A percentile compares a stretch with the other conserved stretches of the same genome.
These are phyloP conservation scores for Ophiostoma novo-ulmi DNA, from an alignment of 2,329 filamentous ascomycete genomes.

Conservation along the genomic window DNA sequence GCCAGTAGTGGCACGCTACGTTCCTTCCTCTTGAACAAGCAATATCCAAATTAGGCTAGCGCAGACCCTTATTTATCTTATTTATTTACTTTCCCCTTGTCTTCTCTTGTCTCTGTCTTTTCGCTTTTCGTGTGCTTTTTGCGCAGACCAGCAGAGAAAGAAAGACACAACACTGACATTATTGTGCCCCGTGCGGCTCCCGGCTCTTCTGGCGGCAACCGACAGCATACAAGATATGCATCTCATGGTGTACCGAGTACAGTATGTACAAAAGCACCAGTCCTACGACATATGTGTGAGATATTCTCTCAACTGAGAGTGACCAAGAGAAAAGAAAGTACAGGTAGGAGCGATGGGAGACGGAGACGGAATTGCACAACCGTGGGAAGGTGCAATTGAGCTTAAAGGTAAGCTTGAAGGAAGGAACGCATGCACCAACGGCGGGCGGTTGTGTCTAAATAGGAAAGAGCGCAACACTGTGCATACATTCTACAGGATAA, in stretches of 20 bases:
- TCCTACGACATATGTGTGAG: neutral
- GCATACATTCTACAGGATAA: neutral
- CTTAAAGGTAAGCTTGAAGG: neutral
- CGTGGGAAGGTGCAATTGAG: slow-evolving; percentile 14
- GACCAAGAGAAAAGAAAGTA: neutral
- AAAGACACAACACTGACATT: neutral
- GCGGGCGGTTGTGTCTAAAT: neutral
- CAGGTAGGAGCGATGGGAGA: neutral
- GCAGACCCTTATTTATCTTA: neutral
- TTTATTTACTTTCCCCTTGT: neutral
- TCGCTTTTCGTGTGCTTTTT: neutral
- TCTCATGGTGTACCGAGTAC: neutral
- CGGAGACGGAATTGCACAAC: neutral
- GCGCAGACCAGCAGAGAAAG: neutral
- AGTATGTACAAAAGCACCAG: neutral
- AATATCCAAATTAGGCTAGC: neutral
- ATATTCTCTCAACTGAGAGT: neutral
- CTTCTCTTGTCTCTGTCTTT: neutral
- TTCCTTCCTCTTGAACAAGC: neutral
- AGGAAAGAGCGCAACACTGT: neutral
- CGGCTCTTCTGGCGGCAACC: slow-evolving; percentile 15
- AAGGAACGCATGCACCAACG: slow-evolving; percentile 3
- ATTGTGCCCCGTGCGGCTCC: slow-evolving; percentile 15
- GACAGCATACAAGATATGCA: slow-evolving; percentile 8
- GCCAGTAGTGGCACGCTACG: neutral